Conservation (phyloP, 2,329 filamentous ascomycete species). For the Blastomyces emzantsi region DNA sequence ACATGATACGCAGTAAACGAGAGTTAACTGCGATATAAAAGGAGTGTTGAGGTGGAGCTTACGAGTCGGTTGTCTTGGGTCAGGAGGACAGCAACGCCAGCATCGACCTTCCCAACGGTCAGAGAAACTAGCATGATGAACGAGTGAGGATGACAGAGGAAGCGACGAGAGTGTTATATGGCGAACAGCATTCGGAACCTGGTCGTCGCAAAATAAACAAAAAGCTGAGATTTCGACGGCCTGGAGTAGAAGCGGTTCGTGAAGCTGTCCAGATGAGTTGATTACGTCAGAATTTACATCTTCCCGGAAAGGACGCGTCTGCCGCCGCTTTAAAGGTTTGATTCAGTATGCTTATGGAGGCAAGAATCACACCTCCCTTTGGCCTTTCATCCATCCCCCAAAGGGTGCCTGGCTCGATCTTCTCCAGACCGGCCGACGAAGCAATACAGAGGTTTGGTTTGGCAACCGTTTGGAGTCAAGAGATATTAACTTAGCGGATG, state of each 20-base stretch:
- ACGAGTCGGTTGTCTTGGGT: conserved; percentile 96
- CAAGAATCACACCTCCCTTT: neutral
- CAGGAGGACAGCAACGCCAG: conserved; percentile 90
- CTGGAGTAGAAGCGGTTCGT: no score
- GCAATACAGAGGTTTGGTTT: neutral
- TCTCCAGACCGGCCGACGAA: neutral
- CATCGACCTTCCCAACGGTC: conserved; percentile 98
- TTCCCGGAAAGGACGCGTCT: neutral
- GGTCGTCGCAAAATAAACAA: neutral
- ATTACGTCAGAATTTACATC: neutral
- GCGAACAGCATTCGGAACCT: conserved; percentile 2
- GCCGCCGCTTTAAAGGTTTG: neutral
- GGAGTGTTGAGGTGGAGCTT: conserved; percentile 31
- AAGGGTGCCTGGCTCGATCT: neutral
- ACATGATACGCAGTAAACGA: neutral
- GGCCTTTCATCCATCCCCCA: neutral
- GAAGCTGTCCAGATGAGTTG: conserved; percentile 7
- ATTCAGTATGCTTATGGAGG: neutral
- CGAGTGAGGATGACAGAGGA: neutral
- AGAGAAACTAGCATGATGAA: conserved; percentile 83
- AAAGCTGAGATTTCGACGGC: neutral
- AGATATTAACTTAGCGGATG: neutral
- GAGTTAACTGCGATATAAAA: neutral
- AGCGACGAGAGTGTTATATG: neutral
- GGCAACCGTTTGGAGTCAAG: neutral